Conservation (phyloP, 2,329 filamentous ascomycete genomes). For the Blastomyces percursus region DNA sequence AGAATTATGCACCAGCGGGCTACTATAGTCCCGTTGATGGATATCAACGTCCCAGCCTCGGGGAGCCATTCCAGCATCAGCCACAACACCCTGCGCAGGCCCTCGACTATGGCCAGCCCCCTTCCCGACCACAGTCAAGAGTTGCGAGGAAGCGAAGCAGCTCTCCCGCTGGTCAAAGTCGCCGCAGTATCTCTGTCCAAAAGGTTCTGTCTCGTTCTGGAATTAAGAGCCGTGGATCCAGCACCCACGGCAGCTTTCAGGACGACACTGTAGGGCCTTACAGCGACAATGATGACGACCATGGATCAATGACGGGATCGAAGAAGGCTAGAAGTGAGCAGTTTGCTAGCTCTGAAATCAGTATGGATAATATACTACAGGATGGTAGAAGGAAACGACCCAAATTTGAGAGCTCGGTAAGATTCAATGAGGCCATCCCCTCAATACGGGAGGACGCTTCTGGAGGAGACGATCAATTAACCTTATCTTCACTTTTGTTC, state of each 20-base stretch:
- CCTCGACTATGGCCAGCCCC: conserved; percentile 48
- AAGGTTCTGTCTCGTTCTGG: conserved; percentile 57
- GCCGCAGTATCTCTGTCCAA: conserved; percentile 68
- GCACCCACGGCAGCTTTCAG: conserved; percentile 46
- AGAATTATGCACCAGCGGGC: conserved; percentile 32
- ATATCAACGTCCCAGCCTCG: conserved; percentile 49
- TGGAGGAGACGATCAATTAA: conserved; percentile 1
- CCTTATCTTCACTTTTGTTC: conserved; percentile 16
- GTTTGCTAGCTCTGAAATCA: conserved; percentile 91
- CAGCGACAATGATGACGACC: conserved; percentile 76
- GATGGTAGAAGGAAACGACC: conserved; percentile 89
- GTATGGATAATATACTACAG: conserved; percentile 95
- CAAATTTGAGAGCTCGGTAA: conserved; percentile 94
- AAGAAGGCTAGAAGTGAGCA: conserved; percentile 70
- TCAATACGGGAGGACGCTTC: not conserved
- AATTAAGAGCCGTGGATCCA: conserved; percentile 56
- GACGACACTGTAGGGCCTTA: conserved; percentile 68
- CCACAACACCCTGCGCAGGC: conserved; percentile 43
- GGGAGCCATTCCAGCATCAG: conserved; percentile 54
- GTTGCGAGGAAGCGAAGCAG: conserved; percentile 65
- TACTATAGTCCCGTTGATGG: conserved; percentile 39
- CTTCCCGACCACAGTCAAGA: conserved; percentile 58
- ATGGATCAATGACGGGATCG: conserved; percentile 59
- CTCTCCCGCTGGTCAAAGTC: conserved; percentile 60
- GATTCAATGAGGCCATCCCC: conserved; percentile 28